Percentiles rank a stretch among this genome's conserved stretches.
These are phyloP conservation scores for Silene noctiflora DNA, from an alignment of 179 eudicot species.

Conservation along the genomic window DNA sequence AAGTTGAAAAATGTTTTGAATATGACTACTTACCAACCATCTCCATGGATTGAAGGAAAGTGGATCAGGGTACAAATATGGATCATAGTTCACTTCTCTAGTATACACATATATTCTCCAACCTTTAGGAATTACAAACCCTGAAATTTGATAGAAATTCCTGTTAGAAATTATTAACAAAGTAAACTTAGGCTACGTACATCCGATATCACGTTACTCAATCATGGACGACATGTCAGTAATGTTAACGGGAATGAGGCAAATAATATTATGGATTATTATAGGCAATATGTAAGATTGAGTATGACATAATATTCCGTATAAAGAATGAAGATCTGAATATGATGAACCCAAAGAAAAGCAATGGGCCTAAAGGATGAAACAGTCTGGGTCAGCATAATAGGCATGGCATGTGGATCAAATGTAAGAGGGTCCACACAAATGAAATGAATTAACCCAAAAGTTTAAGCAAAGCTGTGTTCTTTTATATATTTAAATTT, in stretches of 20 bases:
- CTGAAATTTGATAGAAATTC: conserved; percentile 32
- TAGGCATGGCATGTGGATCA: conserved; percentile 76
- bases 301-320: background rate
- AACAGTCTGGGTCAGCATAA: conserved; percentile 57
- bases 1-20: background rate
- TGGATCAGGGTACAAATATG: conserved; percentile 66
- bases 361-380: conserved; percentile 34
- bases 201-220: no score
- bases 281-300: background rate
- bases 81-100: conserved; percentile 81
- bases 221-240: no score
- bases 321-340: conserved; percentile 16
- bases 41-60: conserved; percentile 87
- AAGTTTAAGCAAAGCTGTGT: conserved; percentile 18
- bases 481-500: conserved; percentile 20
- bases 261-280: no score
- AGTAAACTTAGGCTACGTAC: background rate
- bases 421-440: conserved; percentile 48
- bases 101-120: conserved; percentile 98
- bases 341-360: conserved; percentile 19
- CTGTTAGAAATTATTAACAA: background rate
- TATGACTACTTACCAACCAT: conserved; percentile 65
- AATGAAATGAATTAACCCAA: conserved; percentile 26
- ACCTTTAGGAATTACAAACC: conserved; percentile 74
- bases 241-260: no score